Conservation (phyloP, 2,329 filamentous ascomycete species). For the Fusarium guadeloupense region DNA sequence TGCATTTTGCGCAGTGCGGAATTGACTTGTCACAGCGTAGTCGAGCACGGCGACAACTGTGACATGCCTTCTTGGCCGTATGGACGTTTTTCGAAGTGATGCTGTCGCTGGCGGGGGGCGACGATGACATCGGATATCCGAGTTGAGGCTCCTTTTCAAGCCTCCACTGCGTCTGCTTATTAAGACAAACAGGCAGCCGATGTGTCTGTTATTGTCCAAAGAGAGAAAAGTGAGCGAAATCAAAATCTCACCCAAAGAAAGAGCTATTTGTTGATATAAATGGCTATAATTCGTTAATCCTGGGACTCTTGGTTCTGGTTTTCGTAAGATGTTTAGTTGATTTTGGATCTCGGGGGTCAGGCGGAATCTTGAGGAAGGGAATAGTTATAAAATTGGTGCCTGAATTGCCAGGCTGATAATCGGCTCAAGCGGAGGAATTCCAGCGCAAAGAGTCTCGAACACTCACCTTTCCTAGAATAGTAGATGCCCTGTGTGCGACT, state of each 20-base stretch:
- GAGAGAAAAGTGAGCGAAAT: not conserved
- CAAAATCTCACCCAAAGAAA: conserved; percentile 2
- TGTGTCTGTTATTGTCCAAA: not conserved
- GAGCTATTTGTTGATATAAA: not conserved
- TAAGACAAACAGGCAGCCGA: conserved; percentile 14
- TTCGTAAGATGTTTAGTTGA: conserved; percentile 35
- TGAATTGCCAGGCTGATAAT: conserved; percentile 3
- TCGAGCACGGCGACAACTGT: conserved; percentile 62
- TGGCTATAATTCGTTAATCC: conserved; percentile 26
- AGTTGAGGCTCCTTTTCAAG: conserved; percentile 6
- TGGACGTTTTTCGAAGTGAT: conserved; percentile 17
- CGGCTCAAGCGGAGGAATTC: conserved; percentile 17
- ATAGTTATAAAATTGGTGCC: conserved; percentile 8
- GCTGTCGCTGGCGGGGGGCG: conserved; percentile 29
- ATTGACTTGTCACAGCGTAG: conserved; percentile 62
- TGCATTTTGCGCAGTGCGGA: conserved; percentile 61
- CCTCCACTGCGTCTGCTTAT: conserved; percentile 21
- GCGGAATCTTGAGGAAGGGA: conserved; percentile 20
- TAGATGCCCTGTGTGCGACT: too few relatives aligned
- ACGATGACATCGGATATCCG: conserved; percentile 31
- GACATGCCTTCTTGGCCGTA: conserved; percentile 51
- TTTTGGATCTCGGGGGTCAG: conserved; percentile 14
- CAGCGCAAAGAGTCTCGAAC: not conserved
- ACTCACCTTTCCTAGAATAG: not conserved
- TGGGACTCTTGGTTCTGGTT: conserved; percentile 26